Base-by-base conservation (phyloP, 805 yeast species). In the Metschnikowia hibisci region DNA sequence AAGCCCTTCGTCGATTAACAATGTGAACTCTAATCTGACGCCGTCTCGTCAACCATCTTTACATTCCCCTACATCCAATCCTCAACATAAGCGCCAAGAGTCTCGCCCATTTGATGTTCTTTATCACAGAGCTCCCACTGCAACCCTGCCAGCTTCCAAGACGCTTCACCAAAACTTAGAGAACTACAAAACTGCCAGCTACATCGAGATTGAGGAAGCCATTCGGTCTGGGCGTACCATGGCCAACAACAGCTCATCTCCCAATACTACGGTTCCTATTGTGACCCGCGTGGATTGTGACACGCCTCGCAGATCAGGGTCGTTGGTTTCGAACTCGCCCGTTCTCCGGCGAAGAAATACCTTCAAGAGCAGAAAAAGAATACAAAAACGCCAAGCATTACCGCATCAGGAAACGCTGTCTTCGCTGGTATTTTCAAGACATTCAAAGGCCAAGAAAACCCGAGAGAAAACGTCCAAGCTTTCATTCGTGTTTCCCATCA, bases 401-500 rank as follows among this genome's bases (percentile, higher is more conserved):
- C 34, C 27, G 13, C 41, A 34, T 14, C 28, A 18, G 20, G 30
- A 26, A 23, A 25, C 3, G 9, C 32, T 32, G 42, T 13, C 38
- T 15, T 37, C 50, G 4, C 51, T 50, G 38, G 47, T 43, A 6
- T 42, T 42, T 25, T 42, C 48, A 8, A 36, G 10, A 3, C 51
- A 26, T 27, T 39, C 47, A 22, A 38, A 18, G 37, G 20, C 35
- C 22, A 42, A 16, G 28, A 47, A 31, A 22, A 26, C 20, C 15
- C 39, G 28, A 12, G 12, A 29, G 11, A 34, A 30, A 8, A 22
- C 25, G 13, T 44, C 41, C 30, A 43, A 26, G 36, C 23, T 54
- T 23, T 41, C 46, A 25, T 66, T 60, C 32, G 32, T 57, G 22
- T 69, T 67, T 39, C 73, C 72, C 5, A 69, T 68, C 4, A 60